phyloP scores from a whole-genome alignment of 371 early-diverging fungal species.

The Mortierella sp. region DNA sequence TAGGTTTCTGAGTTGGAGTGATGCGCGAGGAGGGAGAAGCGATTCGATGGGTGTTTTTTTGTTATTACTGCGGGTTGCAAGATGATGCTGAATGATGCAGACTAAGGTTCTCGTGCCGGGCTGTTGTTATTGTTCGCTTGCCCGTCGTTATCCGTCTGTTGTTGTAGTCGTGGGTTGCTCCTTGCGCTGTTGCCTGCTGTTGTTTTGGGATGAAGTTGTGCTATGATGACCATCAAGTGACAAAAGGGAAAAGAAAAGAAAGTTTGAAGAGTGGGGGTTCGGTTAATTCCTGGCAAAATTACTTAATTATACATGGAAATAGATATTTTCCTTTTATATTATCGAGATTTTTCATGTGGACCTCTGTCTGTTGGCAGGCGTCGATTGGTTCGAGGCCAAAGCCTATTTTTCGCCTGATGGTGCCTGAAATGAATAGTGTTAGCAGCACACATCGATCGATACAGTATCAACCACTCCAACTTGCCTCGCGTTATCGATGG shows the following conservation, averaged over 20 bases:
- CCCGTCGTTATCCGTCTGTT: neutral
- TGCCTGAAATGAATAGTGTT: too few species aligned
- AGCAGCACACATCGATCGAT: too few species aligned
- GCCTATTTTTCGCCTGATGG: neutral
- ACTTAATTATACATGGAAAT: neutral
- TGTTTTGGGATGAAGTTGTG: neutral
- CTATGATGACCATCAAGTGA: neutral
- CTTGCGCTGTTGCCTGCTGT: neutral
- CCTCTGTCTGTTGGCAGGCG: constrained; percentile 6
- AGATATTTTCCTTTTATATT: neutral
- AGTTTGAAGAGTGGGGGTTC: too few species aligned
- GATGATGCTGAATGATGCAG: too few species aligned
- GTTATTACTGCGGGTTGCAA: too few species aligned
- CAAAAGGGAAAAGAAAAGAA: too few species aligned
- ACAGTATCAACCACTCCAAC: too few species aligned
- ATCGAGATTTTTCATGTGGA: too few species aligned
- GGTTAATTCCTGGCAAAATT: neutral
- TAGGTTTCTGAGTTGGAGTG: neutral
- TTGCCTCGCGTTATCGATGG: too few species aligned
- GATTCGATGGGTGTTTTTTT: neutral
- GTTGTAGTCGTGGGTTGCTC: neutral
- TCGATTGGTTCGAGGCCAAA: neutral
- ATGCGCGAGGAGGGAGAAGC: neutral
- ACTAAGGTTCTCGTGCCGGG: too few species aligned
- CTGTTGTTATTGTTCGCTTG: too few species aligned